Evolutionary conservation across 1,284 basidiomycete genomes (phyloP), one percentile per base, ranked within the genome.

Genomic region (Cystobasidiaceae sp.): DNA sequence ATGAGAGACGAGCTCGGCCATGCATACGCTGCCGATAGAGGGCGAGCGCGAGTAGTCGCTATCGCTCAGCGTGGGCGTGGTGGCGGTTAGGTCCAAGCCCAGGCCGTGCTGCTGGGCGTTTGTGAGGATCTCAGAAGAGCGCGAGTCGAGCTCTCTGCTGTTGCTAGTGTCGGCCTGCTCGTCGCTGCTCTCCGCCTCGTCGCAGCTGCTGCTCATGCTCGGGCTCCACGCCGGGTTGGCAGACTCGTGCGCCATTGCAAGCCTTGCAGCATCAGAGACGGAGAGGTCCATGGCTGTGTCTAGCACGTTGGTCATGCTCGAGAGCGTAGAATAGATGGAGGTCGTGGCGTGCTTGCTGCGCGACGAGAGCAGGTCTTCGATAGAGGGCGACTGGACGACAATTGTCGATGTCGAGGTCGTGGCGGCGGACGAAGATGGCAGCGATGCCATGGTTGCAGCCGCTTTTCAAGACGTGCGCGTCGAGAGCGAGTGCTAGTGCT

Each of bases 201-300:
- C 58, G 46, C 48, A 51, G 25, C 27, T 55, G 44, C 51, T 56
- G n/a, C 21, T 30, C 61, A 56, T 56, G 11, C 39, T 33, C n/a
- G 61, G 61, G 37, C 61, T 56, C 61, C 61, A 64, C 4, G 56
- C 33, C 6, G 49, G 49, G 45, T 64, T 51, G 44, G n/a, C 39
- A 43, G 61, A 49, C 27, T 64, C 61, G 45, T 64, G 33, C 41
- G 51, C 51, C 61, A 64, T 64, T n/a, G 61, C 61, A 33, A 49
- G 43, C 23, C 61, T 39, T 9, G 52, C 61, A 32, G 52, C 33
- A 23, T 64, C 61, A 11, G 61, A 56, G 23, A 64, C 6, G 45
- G 55, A 51, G 30, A 64, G 39, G 11, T 43, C 33, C 8, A n/a
- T 37, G 50, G 46, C 48, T 37, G 41, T 55, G 2, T 32, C 44